Base-by-base conservation (phyloP, 1,284 basidiomycete species). In the Ustilago xerochloae region DNA sequence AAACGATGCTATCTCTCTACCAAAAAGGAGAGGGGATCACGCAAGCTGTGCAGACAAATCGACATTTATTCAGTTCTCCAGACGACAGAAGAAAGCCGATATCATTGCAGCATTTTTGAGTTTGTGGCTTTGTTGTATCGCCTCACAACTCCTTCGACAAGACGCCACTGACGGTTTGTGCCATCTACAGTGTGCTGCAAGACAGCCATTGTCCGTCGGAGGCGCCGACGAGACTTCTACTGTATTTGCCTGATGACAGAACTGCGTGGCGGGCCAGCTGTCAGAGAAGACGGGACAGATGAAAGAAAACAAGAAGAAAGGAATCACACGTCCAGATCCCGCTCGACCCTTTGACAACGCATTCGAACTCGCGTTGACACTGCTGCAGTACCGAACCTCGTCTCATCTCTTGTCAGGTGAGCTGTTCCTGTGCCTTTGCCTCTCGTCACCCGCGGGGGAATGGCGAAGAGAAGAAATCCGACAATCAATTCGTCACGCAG, bases 1-100 rank as follows among this genome's bases (percentile, higher is more conserved):
- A n/a, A 43, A 43, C 22, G 15, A 43, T 32, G 47, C 47, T 49
- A 49, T 35, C 47, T 49, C 16, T 24, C 4, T 15, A 13, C 22
- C 39, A 10, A 9, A 26, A 43, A 43, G 26, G n/a, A n/a, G n/a
- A n/a, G n/a, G n/a, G n/a, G n/a, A 49, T 28, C 47, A 49, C 47
- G 47, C 49, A 51, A 51, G 33, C 49, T 18, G 20, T 38, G 49
- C 49, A 51, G 49, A 16, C 32, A 49, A 49, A 49, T n/a, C 18
- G 30, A 20, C 41, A 43, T 43, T 22, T 41, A 20, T 20, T 41
- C 35, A 41, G 9, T 41, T 15, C 15, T 38, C 35, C 18, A 2
- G 15, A 38, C 15, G 22, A 43, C 20, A 13, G 32, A 48, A 48
- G 47, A 35, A 35, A 49, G 47, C 47, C 47, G 47, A 49, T n/a